Percentiles rank a stretch among this genome's conserved stretches.
phyloP scores from a whole-genome alignment of 2,329 filamentous ascomycete species.

The Fusarium vanettenii region DNA sequence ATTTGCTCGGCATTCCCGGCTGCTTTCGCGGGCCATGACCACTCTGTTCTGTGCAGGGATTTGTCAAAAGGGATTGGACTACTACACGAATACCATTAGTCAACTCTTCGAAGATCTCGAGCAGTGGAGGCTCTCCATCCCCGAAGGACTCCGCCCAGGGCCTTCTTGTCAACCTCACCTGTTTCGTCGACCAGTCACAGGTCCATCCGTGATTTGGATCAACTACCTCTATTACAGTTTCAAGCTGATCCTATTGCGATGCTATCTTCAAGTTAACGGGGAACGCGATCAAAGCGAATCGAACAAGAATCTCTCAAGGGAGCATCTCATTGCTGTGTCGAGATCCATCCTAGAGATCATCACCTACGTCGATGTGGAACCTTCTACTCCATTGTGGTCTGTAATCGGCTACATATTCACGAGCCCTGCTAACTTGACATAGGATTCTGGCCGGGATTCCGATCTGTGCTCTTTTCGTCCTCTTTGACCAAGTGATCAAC shows the following conservation, averaged over 20 bases:
- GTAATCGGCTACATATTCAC: fast-evolving
- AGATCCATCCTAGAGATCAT: constrained; percentile 32
- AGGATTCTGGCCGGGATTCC: constrained; percentile 38
- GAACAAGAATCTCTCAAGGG: background rate
- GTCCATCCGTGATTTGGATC: constrained; percentile 21
- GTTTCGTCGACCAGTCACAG: constrained; percentile 14
- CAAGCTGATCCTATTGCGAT: constrained; percentile 22
- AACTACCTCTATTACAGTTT: constrained; percentile 37
- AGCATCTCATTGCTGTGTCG: constrained; percentile 23
- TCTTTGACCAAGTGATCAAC: constrained; percentile 38
- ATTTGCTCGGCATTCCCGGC: constrained; percentile 22
- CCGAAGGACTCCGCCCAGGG: constrained; percentile 17
- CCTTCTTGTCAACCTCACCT: background rate
- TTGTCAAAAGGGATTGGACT: constrained; percentile 3
- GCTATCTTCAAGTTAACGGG: constrained; percentile 14
- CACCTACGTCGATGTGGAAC: constrained; percentile 36
- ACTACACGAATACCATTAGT: constrained; percentile 14
- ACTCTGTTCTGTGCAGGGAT: constrained; percentile 30
- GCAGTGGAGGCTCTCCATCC: constrained; percentile 19
- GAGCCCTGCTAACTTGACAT: background rate
- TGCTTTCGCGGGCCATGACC: constrained; percentile 28
- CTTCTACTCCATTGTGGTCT: constrained; percentile 37
- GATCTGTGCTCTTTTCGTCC: constrained; percentile 32
- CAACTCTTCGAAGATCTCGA: constrained; percentile 31
- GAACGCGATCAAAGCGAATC: background rate